Conservation (phyloP, 768 basidiomycete species). For the Melanogaster broomeanus region DNA sequence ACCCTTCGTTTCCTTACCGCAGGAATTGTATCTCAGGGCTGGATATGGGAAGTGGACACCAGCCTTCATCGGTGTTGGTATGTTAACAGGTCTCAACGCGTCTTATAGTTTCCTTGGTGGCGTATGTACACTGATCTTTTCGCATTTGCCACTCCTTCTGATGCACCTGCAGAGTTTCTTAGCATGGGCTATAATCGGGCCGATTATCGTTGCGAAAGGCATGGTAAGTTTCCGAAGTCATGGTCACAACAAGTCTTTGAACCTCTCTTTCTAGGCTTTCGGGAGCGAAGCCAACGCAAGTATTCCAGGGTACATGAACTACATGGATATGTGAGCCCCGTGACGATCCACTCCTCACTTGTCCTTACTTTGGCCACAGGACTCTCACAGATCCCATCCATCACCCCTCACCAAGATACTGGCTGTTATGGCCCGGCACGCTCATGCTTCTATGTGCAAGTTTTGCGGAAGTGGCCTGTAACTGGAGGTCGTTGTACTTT, state of each 20-base stretch:
- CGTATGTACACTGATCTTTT: constrained; percentile 42
- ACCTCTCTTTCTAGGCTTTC: constrained; percentile 8
- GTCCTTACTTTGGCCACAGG: constrained; percentile 9
- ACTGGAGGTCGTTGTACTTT: constrained; percentile 22
- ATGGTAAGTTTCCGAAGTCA: neutral
- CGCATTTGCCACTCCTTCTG: constrained; percentile 30
- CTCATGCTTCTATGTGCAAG: constrained; percentile 56
- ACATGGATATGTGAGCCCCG: constrained; percentile 12
- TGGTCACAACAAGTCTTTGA: neutral
- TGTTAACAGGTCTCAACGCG: constrained; percentile 57
- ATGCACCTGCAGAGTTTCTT: constrained; percentile 47
- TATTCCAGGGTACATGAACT: constrained; percentile 26
- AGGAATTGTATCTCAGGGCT: constrained; percentile 35
- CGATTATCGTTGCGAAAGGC: constrained; percentile 53
- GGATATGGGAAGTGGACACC: constrained; percentile 40
- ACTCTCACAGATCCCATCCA: constrained; percentile 47
- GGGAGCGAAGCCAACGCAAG: constrained; percentile 8
- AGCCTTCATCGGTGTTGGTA: constrained; percentile 61
- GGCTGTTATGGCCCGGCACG: constrained; percentile 42
- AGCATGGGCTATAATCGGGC: constrained; percentile 65
- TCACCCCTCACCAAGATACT: constrained; percentile 57
- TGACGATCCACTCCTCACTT: neutral
- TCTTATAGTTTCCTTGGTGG: constrained; percentile 51
- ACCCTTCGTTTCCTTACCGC: constrained; percentile 24
- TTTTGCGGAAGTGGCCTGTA: constrained; percentile 26